Percentiles rank a stretch among this genome's conserved stretches.
phyloP scores from a whole-genome alignment of 495 filamentous ascomycete species.

The Viridothelium virens region DNA sequence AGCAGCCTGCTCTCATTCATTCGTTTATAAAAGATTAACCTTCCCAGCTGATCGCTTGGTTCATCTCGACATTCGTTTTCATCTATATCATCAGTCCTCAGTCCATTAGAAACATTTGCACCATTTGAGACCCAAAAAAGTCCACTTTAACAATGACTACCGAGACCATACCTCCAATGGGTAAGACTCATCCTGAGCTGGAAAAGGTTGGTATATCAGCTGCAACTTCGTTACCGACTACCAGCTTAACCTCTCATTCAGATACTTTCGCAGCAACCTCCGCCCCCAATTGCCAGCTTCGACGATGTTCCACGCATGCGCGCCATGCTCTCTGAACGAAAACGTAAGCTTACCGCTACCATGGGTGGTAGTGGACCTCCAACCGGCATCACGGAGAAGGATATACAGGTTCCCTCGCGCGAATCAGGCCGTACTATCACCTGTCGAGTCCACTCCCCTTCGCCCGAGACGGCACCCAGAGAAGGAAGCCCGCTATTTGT shows the following conservation, averaged over 20 bases:
- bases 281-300: background rate
- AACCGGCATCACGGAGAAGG: slow-evolving; percentile 22
- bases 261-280: background rate
- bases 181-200: slow-evolving; percentile 1
- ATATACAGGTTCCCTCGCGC: slow-evolving; percentile 24
- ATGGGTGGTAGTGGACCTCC: slow-evolving; percentile 14
- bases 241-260: background rate
- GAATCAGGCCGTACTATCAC: slow-evolving; percentile 24
- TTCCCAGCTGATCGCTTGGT: no score
- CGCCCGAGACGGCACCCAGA: slow-evolving; percentile 15
- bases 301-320: slow-evolving; percentile 18
- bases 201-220: background rate
- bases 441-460: slow-evolving; percentile 17
- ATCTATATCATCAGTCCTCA: no score
- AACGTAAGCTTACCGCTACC: slow-evolving; percentile 15
- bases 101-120: no score
- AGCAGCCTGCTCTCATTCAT: no score
- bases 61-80: no score
- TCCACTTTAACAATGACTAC: background rate
- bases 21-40: no score
- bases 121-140: no score
- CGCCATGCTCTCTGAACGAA: slow-evolving; percentile 16
- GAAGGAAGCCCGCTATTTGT: slow-evolving; percentile 24
- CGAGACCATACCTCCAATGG: background rate
- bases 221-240: background rate